Evolutionary conservation across 345 rosid genomes (phyloP).

Genomic region (Citrus inodora): DNA sequence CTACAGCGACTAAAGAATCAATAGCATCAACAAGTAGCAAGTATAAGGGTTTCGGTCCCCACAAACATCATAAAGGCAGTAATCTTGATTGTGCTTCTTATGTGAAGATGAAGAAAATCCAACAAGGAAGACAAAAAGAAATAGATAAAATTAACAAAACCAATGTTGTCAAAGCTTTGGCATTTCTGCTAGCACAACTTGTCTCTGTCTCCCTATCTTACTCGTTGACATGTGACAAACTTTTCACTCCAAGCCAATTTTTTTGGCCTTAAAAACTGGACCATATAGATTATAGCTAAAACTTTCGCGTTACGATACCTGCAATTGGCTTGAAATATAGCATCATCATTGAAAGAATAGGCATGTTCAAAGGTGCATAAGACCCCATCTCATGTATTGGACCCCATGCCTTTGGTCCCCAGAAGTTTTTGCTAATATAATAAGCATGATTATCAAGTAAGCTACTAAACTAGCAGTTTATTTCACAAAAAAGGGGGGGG

Average conservation of each 20-base stretch:
- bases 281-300: slow-evolving; percentile 16
- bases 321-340: slow-evolving; percentile 12
- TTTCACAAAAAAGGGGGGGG: not conserved
- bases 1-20: slow-evolving; percentile 29
- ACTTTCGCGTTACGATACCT: not conserved
- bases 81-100: slow-evolving; percentile 11
- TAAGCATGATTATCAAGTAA: not conserved
- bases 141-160: slow-evolving; percentile 18
- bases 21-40: slow-evolving; percentile 45
- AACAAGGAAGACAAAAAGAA: slow-evolving; percentile 31
- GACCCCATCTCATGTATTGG: slow-evolving; percentile 15
- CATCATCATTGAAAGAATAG: slow-evolving; percentile 13
- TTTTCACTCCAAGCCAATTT: slow-evolving; percentile 15
- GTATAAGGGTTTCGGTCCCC: slow-evolving; percentile 43
- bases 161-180: slow-evolving; percentile 29
- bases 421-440: not conserved
- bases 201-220: slow-evolving; percentile 53
- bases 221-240: slow-evolving; percentile 33
- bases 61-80: slow-evolving; percentile 8
- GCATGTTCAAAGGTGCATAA: slow-evolving; percentile 7
- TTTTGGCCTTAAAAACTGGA: slow-evolving; percentile 19
- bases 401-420: slow-evolving; percentile 37
- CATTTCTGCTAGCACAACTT: slow-evolving; percentile 41
- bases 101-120: slow-evolving; percentile 18
- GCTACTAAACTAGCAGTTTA: not conserved